Evolutionary conservation across 2,329 filamentous ascomycete genomes (phyloP), one percentile per base, ranked within the genome.

Genomic region (Zarea fungicola): DNA sequence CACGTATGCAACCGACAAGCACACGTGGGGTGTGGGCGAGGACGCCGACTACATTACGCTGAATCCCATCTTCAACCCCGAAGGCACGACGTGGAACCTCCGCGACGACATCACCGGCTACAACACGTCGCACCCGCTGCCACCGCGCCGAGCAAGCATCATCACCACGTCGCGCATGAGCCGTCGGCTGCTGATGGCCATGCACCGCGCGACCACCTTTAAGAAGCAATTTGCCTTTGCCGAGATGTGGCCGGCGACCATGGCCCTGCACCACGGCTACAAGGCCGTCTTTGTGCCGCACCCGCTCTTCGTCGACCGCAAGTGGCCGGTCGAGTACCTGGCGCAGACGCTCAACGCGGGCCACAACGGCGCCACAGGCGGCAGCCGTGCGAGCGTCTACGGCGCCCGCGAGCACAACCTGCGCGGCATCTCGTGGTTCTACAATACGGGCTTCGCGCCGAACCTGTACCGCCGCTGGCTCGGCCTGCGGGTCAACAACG

Each of bases 221-320:
- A 84, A 85, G 62, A 91, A 90, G 58, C 87, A 95, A 66, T 87
- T 88, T 55, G 95, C 93, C 72, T 95, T 95, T 64, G 88, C 90
- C 0, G 92, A 97, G 67, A 96, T 96, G 91, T 96, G 89, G 89
- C 89, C 91, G 0, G 85, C 85, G 1, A 93, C 87, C 0, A 83
- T 88, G 1, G 88, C 91, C 2, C 76, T 97, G 9, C 91, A 96
- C 52, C 91, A 96, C 64, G 92, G 92, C 10, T 84, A 88, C 70
- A 97, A 96, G 71, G 90, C 89, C 31, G 90, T 96, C 13, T 95
- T 86, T 56, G 89, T 84, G 3, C 92, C 92, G 1, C 92, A 97
- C 60, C 89, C 91, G 1, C 78, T 95, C 48, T 97, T 86, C 63
- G 81, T 92, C 14, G 91, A 96, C 66, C 84, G 91, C 49, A 78